Conservation (phyloP, 768 basidiomycete genomes). For the Kwoniella mangroviensis region DNA sequence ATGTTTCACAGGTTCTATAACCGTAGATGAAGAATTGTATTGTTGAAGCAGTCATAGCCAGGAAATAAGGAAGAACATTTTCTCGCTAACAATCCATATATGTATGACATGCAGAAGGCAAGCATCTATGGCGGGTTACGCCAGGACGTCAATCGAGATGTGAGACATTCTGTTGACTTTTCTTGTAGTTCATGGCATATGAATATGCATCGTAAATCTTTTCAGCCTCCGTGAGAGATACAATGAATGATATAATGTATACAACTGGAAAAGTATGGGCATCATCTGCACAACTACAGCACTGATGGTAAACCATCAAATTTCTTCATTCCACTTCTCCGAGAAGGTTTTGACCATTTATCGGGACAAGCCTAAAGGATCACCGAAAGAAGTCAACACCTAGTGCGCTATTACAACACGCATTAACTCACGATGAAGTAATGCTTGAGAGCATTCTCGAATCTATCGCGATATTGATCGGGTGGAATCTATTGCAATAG, state of each 20-base stretch:
- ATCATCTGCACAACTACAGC: not conserved
- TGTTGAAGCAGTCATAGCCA: not conserved
- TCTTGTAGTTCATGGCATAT: no score
- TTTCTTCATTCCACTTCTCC: not conserved
- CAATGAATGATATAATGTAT: no score
- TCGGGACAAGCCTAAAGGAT: conserved; percentile 18
- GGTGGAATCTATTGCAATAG: conserved; percentile 64
- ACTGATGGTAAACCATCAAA: not conserved
- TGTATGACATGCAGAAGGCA: no score
- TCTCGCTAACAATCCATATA: no score
- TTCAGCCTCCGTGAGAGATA: no score
- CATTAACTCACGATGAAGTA: conserved; percentile 66
- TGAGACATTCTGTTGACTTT: no score
- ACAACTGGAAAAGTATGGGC: no score
- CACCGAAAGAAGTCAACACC: not conserved
- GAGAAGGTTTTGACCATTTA: conserved; percentile 21
- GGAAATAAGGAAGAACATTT: not conserved
- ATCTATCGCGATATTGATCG: conserved; percentile 76
- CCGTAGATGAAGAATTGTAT: not conserved
- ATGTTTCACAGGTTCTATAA: not conserved
- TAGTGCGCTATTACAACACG: not conserved
- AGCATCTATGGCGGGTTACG: no score
- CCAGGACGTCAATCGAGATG: no score
- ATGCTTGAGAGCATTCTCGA: conserved; percentile 70
- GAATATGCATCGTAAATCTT: no score